Evolutionary conservation across 208 protist genomes (phyloP).

Genomic region (Trypanosomatidae sp.): DNA sequence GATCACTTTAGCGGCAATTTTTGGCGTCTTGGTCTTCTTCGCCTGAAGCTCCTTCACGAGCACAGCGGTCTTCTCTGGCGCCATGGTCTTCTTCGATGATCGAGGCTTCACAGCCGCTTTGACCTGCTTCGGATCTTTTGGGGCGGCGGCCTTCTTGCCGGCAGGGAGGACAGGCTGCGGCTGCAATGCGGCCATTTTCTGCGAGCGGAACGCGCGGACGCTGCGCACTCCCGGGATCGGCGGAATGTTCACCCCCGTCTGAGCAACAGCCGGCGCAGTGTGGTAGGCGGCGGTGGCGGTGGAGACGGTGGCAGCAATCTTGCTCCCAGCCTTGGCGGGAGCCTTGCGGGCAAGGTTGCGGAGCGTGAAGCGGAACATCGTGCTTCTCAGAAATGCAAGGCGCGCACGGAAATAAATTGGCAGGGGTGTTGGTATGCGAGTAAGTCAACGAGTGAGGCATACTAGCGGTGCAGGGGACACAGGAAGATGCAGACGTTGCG

Average conservation of each 20-base stretch:
- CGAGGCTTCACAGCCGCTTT: constrained; percentile 7
- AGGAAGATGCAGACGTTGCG: not conserved
- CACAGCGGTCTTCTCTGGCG: constrained; percentile 14
- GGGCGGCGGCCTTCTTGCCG: constrained; percentile 17
- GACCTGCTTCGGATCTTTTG: constrained; percentile 4
- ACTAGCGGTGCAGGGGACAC: not conserved
- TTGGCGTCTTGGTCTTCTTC: constrained; percentile 1
- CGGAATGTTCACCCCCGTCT: constrained; percentile 16
- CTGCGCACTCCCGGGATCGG: constrained; percentile 36
- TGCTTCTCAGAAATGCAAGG: not conserved
- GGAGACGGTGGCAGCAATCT: constrained; percentile 7
- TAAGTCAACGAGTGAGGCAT: not conserved
- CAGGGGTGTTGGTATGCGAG: constrained; percentile 11
- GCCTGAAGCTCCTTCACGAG: not conserved
- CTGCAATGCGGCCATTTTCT: constrained; percentile 16
- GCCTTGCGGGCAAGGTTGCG: constrained; percentile 31
- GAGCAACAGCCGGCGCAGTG: constrained; percentile 5
- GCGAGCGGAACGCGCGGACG: constrained; percentile 18
- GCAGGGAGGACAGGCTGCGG: not conserved
- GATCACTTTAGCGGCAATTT: constrained; percentile 18
- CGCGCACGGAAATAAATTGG: not conserved
- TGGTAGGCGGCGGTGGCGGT: constrained; percentile 1
- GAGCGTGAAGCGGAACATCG: constrained; percentile 25
- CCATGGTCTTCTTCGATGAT: constrained; percentile 10
- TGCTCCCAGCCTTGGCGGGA: constrained; percentile 5